Conservation (phyloP, 345 rosid species). For the Eucalyptus sp. region DNA sequence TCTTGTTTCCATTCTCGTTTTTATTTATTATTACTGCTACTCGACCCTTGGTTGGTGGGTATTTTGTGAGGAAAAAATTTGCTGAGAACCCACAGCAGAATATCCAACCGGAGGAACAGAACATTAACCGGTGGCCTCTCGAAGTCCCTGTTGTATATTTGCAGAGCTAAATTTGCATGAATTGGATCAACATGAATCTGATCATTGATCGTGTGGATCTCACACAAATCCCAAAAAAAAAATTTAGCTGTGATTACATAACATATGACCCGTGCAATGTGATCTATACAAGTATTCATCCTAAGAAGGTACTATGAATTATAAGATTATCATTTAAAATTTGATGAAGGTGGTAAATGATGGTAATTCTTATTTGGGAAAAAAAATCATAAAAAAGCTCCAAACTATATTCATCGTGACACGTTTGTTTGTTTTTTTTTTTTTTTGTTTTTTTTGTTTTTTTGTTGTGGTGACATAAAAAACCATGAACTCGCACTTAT, state of each 20-base stretch:
- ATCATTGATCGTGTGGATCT: background rate
- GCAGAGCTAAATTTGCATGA: background rate
- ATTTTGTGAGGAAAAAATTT: background rate
- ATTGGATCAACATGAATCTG: background rate
- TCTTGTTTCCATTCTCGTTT: background rate
- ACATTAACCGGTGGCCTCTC: background rate
- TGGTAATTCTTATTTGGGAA: background rate
- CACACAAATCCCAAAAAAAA: background rate
- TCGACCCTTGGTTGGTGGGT: background rate
- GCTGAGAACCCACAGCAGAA: background rate
- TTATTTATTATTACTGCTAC: background rate
- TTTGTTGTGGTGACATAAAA: too few species aligned
- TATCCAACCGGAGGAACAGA: background rate
- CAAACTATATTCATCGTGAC: fast-evolving
- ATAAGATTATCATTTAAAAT: too few species aligned
- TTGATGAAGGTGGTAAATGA: background rate
- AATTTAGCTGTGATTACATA: background rate
- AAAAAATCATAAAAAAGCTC: background rate
- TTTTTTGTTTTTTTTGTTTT: too few species aligned
- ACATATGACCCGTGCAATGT: background rate
- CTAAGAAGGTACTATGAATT: background rate
- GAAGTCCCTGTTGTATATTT: background rate
- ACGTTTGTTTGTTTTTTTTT: fast-evolving
- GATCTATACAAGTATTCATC: background rate
- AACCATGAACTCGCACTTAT: too few species aligned